These are phyloP conservation scores for Cryptomeria japonica DNA, from an alignment of 75 land plant genomes.

Conservation along the genomic window DNA sequence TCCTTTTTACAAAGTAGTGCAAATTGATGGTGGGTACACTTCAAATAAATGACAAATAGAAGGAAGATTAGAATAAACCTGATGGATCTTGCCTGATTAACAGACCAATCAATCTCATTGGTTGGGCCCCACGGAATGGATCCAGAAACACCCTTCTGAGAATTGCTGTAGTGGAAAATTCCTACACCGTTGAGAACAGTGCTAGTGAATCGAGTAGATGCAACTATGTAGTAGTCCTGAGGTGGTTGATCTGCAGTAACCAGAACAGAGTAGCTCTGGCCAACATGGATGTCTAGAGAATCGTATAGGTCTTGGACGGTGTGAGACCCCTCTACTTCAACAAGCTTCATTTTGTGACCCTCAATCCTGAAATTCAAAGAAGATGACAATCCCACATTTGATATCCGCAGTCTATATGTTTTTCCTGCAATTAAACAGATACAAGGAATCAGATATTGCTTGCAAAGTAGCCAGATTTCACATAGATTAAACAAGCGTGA, in stretches of 20 bases:
- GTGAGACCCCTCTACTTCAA: conserved; percentile 48
- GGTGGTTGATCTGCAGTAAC: conserved; percentile 35
- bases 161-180: conserved; percentile 32
- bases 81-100: conserved; percentile 46
- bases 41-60: conserved; percentile 2
- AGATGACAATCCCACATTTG: conserved; percentile 37
- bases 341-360: neutral
- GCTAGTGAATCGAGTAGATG: conserved; percentile 40
- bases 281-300: conserved; percentile 53
- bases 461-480: neutral
- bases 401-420: conserved; percentile 59
- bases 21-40: conserved; percentile 7
- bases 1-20: neutral
- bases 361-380: too few relatives aligned
- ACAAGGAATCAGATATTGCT: neutral
- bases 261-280: conserved; percentile 48
- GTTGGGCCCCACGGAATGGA: conserved; percentile 38
- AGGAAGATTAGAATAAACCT: neutral
- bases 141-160: conserved; percentile 13
- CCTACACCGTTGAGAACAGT: conserved; percentile 21
- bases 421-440: conserved; percentile 36
- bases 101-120: conserved; percentile 39
- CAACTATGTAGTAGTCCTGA: conserved; percentile 42
- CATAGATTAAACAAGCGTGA: neutral
- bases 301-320: conserved; percentile 31